Conservation (phyloP, 2,329 filamentous ascomycete species). For the Albifimbria verrucaria region DNA sequence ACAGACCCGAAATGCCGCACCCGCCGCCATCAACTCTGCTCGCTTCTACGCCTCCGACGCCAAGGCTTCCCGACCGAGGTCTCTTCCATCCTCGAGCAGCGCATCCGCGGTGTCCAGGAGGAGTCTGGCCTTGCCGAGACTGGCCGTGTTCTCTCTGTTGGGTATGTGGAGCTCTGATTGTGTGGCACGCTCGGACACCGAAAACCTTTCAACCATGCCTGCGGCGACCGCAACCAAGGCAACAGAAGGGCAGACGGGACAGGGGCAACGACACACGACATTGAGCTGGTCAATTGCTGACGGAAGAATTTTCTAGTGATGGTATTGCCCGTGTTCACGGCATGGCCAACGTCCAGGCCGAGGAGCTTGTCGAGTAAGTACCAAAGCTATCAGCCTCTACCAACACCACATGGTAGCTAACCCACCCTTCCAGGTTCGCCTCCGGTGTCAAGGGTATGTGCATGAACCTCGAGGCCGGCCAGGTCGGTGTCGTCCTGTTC, state of each 20-base stretch:
- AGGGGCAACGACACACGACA: no score
- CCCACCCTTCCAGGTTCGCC: constrained; percentile 70
- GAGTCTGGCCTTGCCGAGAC: constrained; percentile 96
- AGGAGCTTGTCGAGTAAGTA: constrained; percentile 99
- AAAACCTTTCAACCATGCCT: background rate
- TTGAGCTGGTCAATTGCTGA: constrained; percentile 25
- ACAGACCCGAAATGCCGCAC: constrained; percentile 83
- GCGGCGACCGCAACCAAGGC: background rate
- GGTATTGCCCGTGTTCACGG: constrained; percentile 99
- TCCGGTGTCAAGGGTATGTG: constrained; percentile 99
- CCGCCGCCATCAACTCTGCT: constrained; percentile 70
- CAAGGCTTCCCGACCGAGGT: constrained; percentile 98
- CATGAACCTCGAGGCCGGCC: constrained; percentile 99
- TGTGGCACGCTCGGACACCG: background rate
- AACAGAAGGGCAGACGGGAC: background rate
- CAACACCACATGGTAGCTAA: constrained; percentile 5
- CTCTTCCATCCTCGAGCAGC: constrained; percentile 98
- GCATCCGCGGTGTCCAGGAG: constrained; percentile 97
- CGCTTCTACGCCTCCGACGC: constrained; percentile 90
- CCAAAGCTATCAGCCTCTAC: constrained; percentile 62
- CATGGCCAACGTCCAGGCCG: constrained; percentile 99
- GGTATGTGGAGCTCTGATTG: constrained; percentile 63
- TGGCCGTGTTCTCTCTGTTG: constrained; percentile 96
- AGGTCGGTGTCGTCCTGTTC: constrained; percentile 99
- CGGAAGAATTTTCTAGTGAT: constrained; percentile 62